Percentiles rank a stretch among this genome's conserved stretches.
Evolutionary conservation across 129 eudicot genomes (phyloP).

Genomic region (Chrysanthemum lavandulifolium): DNA sequence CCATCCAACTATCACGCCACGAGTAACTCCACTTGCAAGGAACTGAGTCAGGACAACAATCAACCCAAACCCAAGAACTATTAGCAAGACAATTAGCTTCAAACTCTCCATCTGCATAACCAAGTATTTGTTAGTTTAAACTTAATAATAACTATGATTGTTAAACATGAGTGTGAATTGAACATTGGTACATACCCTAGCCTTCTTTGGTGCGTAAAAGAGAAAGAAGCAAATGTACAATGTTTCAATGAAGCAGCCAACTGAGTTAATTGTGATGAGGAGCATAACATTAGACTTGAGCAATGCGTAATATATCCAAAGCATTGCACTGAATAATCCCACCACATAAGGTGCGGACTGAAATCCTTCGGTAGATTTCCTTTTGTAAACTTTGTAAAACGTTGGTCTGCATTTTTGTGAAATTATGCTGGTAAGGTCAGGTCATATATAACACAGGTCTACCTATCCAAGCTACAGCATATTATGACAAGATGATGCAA

Average conservation of each 20-base stretch:
- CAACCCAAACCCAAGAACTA: constrained; percentile 51
- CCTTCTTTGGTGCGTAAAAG: constrained; percentile 51
- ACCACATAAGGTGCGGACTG: constrained; percentile 69
- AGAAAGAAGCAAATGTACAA: constrained; percentile 59
- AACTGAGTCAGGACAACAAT: constrained; percentile 50
- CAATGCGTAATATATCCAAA: constrained; percentile 71
- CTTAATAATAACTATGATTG: too few species aligned
- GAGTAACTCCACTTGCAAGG: constrained; percentile 34
- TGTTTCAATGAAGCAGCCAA: constrained; percentile 62
- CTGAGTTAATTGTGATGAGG: constrained; percentile 65
- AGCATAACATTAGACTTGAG: constrained; percentile 53
- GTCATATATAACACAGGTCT: not conserved
- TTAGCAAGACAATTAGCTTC: constrained; percentile 38
- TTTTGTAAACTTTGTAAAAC: constrained; percentile 53
- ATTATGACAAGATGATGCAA: not conserved
- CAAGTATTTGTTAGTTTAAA: not conserved
- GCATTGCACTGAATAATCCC: constrained; percentile 69
- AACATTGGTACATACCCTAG: constrained; percentile 20
- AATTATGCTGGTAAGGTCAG: not conserved
- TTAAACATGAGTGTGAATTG: too few species aligned
- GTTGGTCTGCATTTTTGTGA: constrained; percentile 51
- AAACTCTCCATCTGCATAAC: constrained; percentile 50
- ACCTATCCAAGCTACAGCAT: not conserved
- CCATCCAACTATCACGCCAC: constrained; percentile 74
- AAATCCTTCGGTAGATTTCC: constrained; percentile 64